Percentiles rank a stretch among this genome's conserved stretches.
Evolutionary conservation across 192 early-diverging fungal genomes (phyloP).

Genomic region (Spizellomyces sp.): DNA sequence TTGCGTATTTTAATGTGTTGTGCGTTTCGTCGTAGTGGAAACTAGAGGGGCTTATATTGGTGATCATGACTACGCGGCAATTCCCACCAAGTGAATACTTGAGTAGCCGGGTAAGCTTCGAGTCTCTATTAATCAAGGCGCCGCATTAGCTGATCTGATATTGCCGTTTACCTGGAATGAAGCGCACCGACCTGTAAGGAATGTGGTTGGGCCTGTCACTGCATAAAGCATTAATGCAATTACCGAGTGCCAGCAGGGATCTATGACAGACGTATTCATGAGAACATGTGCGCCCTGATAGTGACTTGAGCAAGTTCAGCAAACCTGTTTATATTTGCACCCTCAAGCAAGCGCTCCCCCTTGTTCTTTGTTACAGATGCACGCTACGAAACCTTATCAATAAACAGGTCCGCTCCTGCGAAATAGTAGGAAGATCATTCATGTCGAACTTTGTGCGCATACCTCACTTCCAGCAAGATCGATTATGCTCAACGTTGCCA

Average conservation of each 20-base stretch:
- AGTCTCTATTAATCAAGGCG: conserved; percentile 59
- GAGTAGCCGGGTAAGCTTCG: conserved; percentile 75
- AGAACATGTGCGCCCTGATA: too few relatives aligned
- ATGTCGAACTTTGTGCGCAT: conserved; percentile 30
- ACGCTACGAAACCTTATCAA: conserved; percentile 13
- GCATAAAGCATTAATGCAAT: conserved; percentile 78
- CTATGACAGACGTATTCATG: neutral
- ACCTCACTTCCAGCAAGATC: conserved; percentile 76
- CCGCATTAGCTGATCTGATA: neutral
- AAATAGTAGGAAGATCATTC: too few relatives aligned
- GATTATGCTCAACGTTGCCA: conserved; percentile 64
- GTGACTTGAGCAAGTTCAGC: neutral
- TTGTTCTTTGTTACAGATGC: conserved; percentile 56
- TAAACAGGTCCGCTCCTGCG: neutral
- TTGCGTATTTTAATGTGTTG: conserved; percentile 79
- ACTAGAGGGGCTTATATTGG: conserved; percentile 67
- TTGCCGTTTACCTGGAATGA: neutral
- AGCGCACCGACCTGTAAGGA: conserved; percentile 45
- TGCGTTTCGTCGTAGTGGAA: conserved; percentile 74
- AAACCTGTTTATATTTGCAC: conserved; percentile 74
- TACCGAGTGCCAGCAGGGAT: conserved; percentile 72
- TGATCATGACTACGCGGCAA: conserved; percentile 81
- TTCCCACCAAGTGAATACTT: conserved; percentile 78
- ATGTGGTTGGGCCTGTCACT: conserved; percentile 56
- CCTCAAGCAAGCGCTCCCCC: conserved; percentile 67